phyloP scores from a whole-genome alignment of 192 early-diverging fungal species.

The Spizellomyces sp. region DNA sequence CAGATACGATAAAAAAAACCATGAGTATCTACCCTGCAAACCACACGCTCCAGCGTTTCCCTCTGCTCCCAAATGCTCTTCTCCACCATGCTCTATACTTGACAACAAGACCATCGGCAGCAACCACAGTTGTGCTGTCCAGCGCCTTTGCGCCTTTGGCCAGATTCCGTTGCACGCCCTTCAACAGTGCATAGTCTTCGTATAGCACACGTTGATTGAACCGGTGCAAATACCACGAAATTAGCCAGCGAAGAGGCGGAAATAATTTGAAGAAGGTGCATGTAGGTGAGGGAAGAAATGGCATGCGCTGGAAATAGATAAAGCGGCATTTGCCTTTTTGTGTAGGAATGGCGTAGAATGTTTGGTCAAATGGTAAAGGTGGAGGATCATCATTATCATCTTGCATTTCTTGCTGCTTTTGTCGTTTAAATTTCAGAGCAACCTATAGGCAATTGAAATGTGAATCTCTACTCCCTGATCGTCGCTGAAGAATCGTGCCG shows the following conservation, averaged over 20 bases:
- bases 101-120: slow-evolving; percentile 10
- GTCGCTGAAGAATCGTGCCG: too few species aligned
- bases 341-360: too few species aligned
- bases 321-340: too few species aligned
- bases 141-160: slow-evolving; percentile 9
- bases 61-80: background rate
- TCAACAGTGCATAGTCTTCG: slow-evolving; percentile 23
- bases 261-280: slow-evolving; percentile 6
- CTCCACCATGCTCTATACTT: slow-evolving; percentile 22
- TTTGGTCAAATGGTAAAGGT: too few species aligned
- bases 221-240: slow-evolving; percentile 5
- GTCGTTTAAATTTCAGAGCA: too few species aligned
- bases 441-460: too few species aligned
- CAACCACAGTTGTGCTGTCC: background rate
- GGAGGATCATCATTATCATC: too few species aligned
- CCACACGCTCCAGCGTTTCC: too few species aligned
- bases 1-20: too few species aligned
- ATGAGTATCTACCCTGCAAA: too few species aligned
- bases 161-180: slow-evolving; percentile 15
- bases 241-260: slow-evolving; percentile 13
- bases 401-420: too few species aligned
- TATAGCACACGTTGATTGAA: slow-evolving; percentile 19
- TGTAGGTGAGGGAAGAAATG: slow-evolving; percentile 21
- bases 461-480: too few species aligned
- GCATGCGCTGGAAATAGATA: slow-evolving; percentile 16